These are phyloP conservation scores for Sphaerosporella brunnea DNA, from an alignment of 495 filamentous ascomycete species.

Conservation along the genomic window DNA sequence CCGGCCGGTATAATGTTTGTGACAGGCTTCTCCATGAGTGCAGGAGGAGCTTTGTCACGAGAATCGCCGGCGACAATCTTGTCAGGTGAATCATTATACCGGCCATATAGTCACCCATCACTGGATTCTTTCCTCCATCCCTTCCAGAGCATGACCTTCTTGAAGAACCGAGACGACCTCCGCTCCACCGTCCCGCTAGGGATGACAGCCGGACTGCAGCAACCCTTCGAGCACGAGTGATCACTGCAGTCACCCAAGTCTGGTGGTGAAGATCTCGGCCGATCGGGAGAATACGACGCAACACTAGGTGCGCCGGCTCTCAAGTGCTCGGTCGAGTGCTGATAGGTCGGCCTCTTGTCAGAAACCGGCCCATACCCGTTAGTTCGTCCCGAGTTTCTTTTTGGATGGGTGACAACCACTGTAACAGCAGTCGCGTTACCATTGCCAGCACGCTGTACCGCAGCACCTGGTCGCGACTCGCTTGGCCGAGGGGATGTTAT, in stretches of 20 bases:
- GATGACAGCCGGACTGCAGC: conserved; percentile 17
- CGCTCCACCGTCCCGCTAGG: conserved; percentile 20
- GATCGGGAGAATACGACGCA: conserved; percentile 10
- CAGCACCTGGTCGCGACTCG: not conserved
- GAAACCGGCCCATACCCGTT: conserved; percentile 15
- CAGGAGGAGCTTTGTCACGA: conserved; percentile 1
- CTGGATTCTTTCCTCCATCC: conserved; percentile 19
- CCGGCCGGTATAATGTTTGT: conserved; percentile 8
- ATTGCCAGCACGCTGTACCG: not conserved
- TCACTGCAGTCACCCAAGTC: conserved; percentile 26
- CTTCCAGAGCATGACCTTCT: conserved; percentile 24
- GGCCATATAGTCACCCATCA: conserved; percentile 26
- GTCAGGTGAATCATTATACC: conserved; percentile 11
- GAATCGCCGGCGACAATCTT: not conserved
- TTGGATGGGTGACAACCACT: conserved; percentile 23
- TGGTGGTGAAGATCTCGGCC: conserved; percentile 24
- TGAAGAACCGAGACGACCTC: conserved; percentile 24
- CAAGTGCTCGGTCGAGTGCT: conserved; percentile 23
- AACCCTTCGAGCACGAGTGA: conserved; percentile 23
- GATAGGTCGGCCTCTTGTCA: conserved; percentile 25
- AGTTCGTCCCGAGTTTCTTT: conserved; percentile 7
- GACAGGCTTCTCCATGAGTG: conserved; percentile 13
- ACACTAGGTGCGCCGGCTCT: conserved; percentile 15
- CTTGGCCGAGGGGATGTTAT: not conserved
- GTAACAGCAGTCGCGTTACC: conserved; percentile 16